A percentile compares a stretch with the other conserved stretches of the same genome.
These are phyloP conservation scores for Triticum turgidum DNA, from an alignment of 176 grass and related monocot genomes.

Conservation along the genomic window DNA sequence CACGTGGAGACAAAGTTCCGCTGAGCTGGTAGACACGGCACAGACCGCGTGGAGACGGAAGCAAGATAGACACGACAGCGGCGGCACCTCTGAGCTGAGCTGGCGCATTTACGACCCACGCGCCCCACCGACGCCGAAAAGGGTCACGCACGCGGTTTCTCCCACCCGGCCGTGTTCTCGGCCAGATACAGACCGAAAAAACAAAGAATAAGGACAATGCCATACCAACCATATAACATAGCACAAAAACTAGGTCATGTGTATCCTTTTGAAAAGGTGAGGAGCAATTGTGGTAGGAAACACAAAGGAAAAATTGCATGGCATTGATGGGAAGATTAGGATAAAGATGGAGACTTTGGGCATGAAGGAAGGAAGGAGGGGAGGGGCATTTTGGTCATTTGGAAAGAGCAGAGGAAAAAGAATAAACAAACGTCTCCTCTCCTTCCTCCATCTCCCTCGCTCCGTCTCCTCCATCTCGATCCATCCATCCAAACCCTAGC, in stretches of 20 bases:
- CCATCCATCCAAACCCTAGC: constrained; percentile 22
- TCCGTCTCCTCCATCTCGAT: neutral
- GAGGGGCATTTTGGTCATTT: neutral
- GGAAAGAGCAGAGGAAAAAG: neutral
- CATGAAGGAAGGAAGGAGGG: neutral
- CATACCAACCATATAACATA: neutral
- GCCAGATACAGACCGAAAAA: neutral
- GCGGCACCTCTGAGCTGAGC: neutral
- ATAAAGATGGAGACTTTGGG: too few relatives aligned
- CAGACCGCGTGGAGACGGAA: neutral
- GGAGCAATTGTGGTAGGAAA: too few relatives aligned
- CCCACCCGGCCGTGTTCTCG: neutral
- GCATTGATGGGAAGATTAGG: too few relatives aligned
- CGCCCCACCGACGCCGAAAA: neutral
- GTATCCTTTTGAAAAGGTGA: too few relatives aligned
- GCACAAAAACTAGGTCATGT: neutral
- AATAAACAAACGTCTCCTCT: neutral
- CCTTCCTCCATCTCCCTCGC: neutral
- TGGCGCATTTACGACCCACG: neutral
- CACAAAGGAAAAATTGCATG: too few relatives aligned
- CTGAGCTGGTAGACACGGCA: too few relatives aligned
- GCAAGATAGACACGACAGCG: neutral
- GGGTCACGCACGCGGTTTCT: neutral
- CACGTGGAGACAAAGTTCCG: too few relatives aligned
- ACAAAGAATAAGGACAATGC: neutral